Percentiles rank a stretch among this genome's conserved stretches.
Evolutionary conservation across 805 yeast genomes (phyloP).

Genomic region (Isabelozyma pseudorhagii): DNA sequence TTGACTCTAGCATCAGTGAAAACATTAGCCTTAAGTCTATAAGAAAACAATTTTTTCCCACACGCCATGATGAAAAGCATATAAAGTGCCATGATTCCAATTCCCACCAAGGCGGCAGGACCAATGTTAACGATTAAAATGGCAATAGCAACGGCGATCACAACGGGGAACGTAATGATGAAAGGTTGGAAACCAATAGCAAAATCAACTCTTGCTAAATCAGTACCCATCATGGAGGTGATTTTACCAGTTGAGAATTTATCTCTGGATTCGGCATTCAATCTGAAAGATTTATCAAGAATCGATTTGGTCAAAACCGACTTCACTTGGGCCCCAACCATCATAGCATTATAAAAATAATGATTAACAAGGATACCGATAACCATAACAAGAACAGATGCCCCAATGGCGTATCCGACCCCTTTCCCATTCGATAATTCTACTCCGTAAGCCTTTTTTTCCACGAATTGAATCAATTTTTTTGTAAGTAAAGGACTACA

Average conservation of each 20-base stretch:
- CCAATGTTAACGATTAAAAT: slow-evolving; percentile 69
- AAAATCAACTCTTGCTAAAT: slow-evolving; percentile 74
- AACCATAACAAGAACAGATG: slow-evolving; percentile 25
- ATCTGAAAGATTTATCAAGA: slow-evolving; percentile 61
- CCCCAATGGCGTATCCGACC: slow-evolving; percentile 40
- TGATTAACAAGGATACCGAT: slow-evolving; percentile 48
- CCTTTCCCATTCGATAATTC: slow-evolving; percentile 28
- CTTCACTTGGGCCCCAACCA: slow-evolving; percentile 68
- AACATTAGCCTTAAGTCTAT: slow-evolving; percentile 55
- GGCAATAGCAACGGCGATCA: slow-evolving; percentile 60
- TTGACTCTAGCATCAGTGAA: slow-evolving; percentile 77
- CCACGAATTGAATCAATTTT: slow-evolving; percentile 35
- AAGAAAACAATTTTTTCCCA: slow-evolving; percentile 47
- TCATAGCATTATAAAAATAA: slow-evolving; percentile 57
- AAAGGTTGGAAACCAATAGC: slow-evolving; percentile 70
- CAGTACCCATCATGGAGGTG: slow-evolving; percentile 79
- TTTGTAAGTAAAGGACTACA: slow-evolving; percentile 34
- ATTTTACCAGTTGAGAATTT: slow-evolving; percentile 66
- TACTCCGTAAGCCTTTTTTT: slow-evolving; percentile 19
- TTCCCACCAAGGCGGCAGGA: slow-evolving; percentile 50
- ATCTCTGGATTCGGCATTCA: slow-evolving; percentile 56
- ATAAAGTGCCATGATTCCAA: slow-evolving; percentile 45
- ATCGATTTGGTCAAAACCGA: slow-evolving; percentile 70
- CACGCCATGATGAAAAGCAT: slow-evolving; percentile 52
- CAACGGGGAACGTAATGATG: slow-evolving; percentile 59